Base-by-base conservation (phyloP, 768 basidiomycete species). In the Naganishia randhawae region DNA sequence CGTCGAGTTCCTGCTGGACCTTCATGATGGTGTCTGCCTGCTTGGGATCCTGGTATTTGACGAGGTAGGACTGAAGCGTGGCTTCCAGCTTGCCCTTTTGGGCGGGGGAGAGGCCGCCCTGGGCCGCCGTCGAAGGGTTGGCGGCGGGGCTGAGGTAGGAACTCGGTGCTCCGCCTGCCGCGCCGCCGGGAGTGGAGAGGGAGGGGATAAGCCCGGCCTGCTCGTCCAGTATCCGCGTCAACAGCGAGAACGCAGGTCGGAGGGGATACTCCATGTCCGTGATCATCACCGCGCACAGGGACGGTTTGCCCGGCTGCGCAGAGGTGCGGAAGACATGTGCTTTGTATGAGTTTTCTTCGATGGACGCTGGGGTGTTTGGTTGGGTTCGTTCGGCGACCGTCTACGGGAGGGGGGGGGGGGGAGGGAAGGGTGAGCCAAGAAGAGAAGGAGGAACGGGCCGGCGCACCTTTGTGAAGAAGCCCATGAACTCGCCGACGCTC, bases 1-100 rank as follows among this genome's bases (percentile, higher is more conserved):
- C 96, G 78, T 99, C 96, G 63, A 99, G 82, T 78, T 99, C 96
- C 76, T 92, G 89, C 80, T 99, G 96, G 14, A 99, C 96, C 72
- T 88, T 86, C 94, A 98, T 95, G 77, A 99, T 97, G 22, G 91
- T 89, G 82, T 99, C 95, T 7, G 95, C 95, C 81, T 97, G 92
- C 72, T 87, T 85, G 11, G 95, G 95, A 81, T 99, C 95, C 81
- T 99, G 95, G 78, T 96, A 98, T 81, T 92, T 95, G 78, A 86
- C 83, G 50, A 97, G 81, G 78, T 92, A 97, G 6, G 83, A 84
- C 51, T 85, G 83, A 45, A 80, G 55, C 3, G 77, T 80, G 8
- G 71, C 77, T 62, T 80, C 78, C 19, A 80, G 71, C 66, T 77
- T 78, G 11, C 78, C 78, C 68, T 80, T 80, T 68, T 80, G 76